Evolutionary conservation across 495 filamentous ascomycete species (phyloP), one percentile per base, ranked within the genome.

Genomic region (Elaphomyces granulatus): DNA sequence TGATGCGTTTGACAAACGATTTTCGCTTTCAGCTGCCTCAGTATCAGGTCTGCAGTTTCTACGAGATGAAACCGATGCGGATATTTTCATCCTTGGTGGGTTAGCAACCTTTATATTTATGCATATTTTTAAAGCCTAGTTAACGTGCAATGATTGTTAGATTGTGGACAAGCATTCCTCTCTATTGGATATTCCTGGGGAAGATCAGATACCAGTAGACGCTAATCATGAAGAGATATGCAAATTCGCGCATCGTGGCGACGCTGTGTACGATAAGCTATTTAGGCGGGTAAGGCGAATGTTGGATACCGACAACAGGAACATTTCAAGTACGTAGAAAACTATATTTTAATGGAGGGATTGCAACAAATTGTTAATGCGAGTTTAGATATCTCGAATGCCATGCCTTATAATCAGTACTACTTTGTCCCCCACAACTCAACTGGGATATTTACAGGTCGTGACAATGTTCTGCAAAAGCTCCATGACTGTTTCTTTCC

Each of bases 181-280:
- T 15, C 15, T 36, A 20, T 28, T 51, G 6, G 34, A 45, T 36
- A 31, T 45, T 31, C 42, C 42, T 4, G 49, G 49, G 10, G 48
- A 51, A 34, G 36, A 21, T 10, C 21, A 37, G 15, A 37, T 51
- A 15, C 33, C 38, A 2, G 31, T 46, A 4, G 35, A 41, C 20
- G 47, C 48, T 19, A 41, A 51, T 21, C 48, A 51, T 33, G 34
- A 32, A 20, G 35, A 18, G 15, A 50, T 51, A 15, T 51, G 48
- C 47, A 46, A 46, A 37, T 50, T 50, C 20, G 12, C 19, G 19
- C n/a, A n/a, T n/a, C n/a, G n/a, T n/a, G n/a, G n/a, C n/a, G n/a
- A n/a, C n/a, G n/a, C n/a, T n/a, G n/a, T n/a, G n/a, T n/a, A n/a
- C n/a, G n/a, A n/a, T n/a, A n/a, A n/a, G n/a, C n/a, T n/a, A n/a